Evolutionary conservation across 2,329 filamentous ascomycete genomes (phyloP), one percentile per base, ranked within the genome.

Genomic region (Talaromyces sp.): DNA sequence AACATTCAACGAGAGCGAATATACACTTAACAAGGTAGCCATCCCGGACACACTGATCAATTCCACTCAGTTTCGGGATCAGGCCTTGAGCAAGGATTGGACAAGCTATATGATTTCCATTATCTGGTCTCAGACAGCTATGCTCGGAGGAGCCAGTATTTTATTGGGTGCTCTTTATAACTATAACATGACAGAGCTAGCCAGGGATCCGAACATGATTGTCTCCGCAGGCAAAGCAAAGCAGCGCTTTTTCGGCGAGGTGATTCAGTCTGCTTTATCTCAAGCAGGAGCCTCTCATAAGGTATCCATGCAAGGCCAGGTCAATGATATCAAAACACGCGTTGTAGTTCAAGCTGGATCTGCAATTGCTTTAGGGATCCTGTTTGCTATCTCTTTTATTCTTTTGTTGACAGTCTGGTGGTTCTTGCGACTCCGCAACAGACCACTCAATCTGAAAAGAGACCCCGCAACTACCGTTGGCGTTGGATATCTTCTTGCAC

Each of bases 161-260:
- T 30, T 65, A 0, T 49, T 64, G 1, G 61, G 60, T 0, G 62
- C 62, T 3, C 27, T 61, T 2, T 65, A 64, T 19, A 44, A 62
- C 19, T 62, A 62, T 30, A 56, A 62, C 16, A 50, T 59, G 47
- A 54, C 56, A 4, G 8, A 13, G 2, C 13, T 61, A 4, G 45
- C 47, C 16, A 51, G 27, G 0, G 56, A 59, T 20, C 56, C 49
- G 2, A 24, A 54, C 13, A 33, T 19, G 41, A 32, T 48, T 5
- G 5, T 8, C 3, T 54, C 51, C 2, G 56, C 56, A 1, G 54
- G 47, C 2, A 57, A 46, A 22, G 47, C 51, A 17, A 54, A 59
- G 29, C 56, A 57, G 10, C 51, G 58, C 2, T 59, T 46, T n/a
- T 57, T 61, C 47, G 58, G 58, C 1, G 58, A 61, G n/a, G 58